Conservation (phyloP, 352 stramenopile species). For the Globisporangium spiculum region DNA sequence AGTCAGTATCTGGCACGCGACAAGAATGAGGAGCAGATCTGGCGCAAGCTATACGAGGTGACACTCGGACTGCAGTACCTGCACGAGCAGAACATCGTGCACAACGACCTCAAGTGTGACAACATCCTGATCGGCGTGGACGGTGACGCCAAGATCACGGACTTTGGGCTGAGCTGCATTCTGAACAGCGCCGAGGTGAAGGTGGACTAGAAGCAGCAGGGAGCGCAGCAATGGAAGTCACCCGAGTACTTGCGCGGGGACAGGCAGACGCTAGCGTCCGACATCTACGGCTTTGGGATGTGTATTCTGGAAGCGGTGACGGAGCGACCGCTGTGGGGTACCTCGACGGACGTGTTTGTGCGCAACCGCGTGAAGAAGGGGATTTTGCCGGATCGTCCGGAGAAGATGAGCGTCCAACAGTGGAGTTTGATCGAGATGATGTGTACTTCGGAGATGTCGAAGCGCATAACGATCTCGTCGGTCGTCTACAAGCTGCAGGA, state of each 20-base stretch:
- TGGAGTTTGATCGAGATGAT: conserved; percentile 8
- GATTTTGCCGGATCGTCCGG: background rate
- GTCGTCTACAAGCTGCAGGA: background rate
- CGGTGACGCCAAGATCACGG: background rate
- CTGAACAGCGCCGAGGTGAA: background rate
- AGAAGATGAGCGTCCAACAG: background rate
- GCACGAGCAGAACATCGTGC: conserved; percentile 6
- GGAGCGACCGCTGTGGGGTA: conserved; percentile 6
- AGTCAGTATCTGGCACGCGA: background rate
- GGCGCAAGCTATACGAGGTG: conserved; percentile 18
- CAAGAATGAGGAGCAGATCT: background rate
- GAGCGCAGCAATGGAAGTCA: conserved; percentile 17
- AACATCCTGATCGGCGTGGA: background rate
- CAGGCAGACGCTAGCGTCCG: conserved; percentile 12
- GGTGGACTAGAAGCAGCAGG: background rate
- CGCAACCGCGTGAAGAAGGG: too few relatives aligned
- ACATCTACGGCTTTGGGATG: conserved; percentile 27
- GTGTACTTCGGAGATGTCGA: background rate
- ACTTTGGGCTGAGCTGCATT: background rate
- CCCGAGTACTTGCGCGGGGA: conserved; percentile 7
- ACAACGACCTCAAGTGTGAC: too few relatives aligned
- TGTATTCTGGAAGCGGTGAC: conserved; percentile 21
- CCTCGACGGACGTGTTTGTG: background rate
- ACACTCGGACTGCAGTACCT: conserved; percentile 24
- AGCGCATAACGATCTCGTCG: background rate